These are phyloP conservation scores for Suillus discolor DNA, from an alignment of 768 basidiomycete species.

Conservation along the genomic window DNA sequence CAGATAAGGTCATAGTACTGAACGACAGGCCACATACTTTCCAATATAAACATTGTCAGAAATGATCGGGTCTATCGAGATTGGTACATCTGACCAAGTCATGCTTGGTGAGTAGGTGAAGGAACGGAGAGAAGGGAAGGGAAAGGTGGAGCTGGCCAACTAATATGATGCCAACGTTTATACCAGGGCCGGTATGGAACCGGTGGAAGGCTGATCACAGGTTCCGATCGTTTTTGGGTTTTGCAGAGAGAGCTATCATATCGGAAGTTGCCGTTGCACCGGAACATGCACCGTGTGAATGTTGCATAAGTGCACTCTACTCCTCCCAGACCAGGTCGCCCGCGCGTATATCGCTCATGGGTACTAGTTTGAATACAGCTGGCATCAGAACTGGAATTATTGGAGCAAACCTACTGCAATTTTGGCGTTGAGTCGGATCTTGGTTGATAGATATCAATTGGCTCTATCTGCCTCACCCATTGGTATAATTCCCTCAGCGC, in stretches of 20 bases:
- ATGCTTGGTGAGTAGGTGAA: slow-evolving; percentile 15
- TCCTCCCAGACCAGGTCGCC: neutral
- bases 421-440: neutral
- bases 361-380: neutral
- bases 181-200: slow-evolving; percentile 4
- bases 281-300: neutral
- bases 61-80: slow-evolving; percentile 30
- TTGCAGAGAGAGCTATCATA: neutral
- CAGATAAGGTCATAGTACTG: slow-evolving; percentile 9
- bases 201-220: slow-evolving; percentile 2
- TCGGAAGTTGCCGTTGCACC: neutral
- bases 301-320: neutral
- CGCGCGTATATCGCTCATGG: too few species aligned
- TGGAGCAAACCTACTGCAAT: neutral
- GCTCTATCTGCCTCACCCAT: neutral
- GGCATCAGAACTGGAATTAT: neutral
- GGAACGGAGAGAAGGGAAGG: slow-evolving; percentile 12
- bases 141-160: slow-evolving; percentile 13
- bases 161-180: slow-evolving; percentile 12
- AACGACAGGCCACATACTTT: slow-evolving; percentile 28
- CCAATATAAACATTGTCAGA: slow-evolving; percentile 37
- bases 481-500: neutral
- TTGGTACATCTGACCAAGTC: slow-evolving; percentile 31
- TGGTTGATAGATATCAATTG: neutral
- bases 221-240: neutral